Percentiles rank a stretch among this genome's conserved stretches.
These are phyloP conservation scores for Nicotiana knightiana DNA, from an alignment of 257 asterid species.

Conservation along the genomic window DNA sequence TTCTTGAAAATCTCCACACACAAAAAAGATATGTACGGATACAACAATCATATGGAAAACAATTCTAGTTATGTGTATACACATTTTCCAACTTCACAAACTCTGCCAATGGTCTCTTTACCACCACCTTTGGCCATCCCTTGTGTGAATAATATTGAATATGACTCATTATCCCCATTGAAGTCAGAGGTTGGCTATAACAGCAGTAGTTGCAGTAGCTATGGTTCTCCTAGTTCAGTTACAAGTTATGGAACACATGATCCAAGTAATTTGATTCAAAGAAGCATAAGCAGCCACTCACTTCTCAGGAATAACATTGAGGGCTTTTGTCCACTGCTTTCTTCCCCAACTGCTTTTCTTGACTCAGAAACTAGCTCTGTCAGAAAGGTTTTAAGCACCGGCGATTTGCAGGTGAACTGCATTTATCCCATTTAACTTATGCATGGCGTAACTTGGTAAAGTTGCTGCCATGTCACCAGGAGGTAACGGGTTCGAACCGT, in stretches of 20 bases:
- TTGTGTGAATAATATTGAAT: conserved; percentile 20
- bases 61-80: background rate
- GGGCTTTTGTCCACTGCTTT: conserved; percentile 30
- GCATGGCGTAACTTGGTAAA: too few species aligned
- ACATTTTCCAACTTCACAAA: conserved; percentile 21
- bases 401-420: conserved; percentile 51
- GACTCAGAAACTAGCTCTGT: conserved; percentile 44
- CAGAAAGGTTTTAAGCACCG: conserved; percentile 58
- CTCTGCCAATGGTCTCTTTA: conserved; percentile 21
- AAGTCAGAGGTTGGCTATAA: conserved; percentile 49
- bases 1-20: conserved; percentile 11
- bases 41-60: conserved; percentile 11
- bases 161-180: conserved; percentile 39
- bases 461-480: too few species aligned
- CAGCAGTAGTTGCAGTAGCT: conserved; percentile 41
- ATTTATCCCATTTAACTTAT: too few species aligned
- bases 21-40: conserved; percentile 42
- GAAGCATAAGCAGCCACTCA: conserved; percentile 68
- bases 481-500: too few species aligned
- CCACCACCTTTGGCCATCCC: conserved; percentile 47
- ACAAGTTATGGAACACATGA: conserved; percentile 26
- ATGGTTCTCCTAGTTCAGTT: conserved; percentile 54
- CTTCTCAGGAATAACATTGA: conserved; percentile 40
- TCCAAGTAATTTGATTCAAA: conserved; percentile 36
- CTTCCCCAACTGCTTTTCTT: conserved; percentile 34